Percentiles rank a stretch among this genome's conserved stretches.
Evolutionary conservation across 352 stramenopile genomes (phyloP).

Genomic region (Plasmopara viticola): DNA sequence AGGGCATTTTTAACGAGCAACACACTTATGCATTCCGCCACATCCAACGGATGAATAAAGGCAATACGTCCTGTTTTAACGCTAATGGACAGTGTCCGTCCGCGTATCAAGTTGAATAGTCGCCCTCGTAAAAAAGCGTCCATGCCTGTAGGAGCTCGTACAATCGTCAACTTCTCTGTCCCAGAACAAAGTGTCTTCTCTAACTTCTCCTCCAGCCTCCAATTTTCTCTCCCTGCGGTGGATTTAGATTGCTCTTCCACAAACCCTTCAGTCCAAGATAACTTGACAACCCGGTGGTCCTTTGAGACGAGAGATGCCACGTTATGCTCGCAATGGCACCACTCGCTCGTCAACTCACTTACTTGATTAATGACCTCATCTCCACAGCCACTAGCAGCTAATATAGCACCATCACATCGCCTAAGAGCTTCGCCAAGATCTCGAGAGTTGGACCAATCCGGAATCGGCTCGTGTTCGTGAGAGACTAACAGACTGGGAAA

Average conservation of each 20-base stretch:
- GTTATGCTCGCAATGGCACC: constrained; percentile 23
- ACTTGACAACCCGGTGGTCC: constrained; percentile 37
- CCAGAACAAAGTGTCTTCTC: constrained; percentile 8
- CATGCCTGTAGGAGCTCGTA: constrained; percentile 50
- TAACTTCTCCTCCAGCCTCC: constrained; percentile 38
- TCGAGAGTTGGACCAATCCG: constrained; percentile 35
- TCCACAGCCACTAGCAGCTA: constrained; percentile 24
- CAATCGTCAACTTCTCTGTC: constrained; percentile 21
- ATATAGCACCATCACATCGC: constrained; percentile 38
- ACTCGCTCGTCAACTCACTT: constrained; percentile 12
- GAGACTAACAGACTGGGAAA: constrained; percentile 28
- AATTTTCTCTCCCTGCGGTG: constrained; percentile 37
- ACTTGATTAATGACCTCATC: constrained; percentile 19
- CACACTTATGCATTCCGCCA: constrained; percentile 37
- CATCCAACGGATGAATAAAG: constrained; percentile 56
- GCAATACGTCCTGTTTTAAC: constrained; percentile 50
- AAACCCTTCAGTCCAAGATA: constrained; percentile 47
- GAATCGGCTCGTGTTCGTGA: constrained; percentile 20
- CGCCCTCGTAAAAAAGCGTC: constrained; percentile 47
- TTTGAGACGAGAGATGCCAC: constrained; percentile 17
- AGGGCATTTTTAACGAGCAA: constrained; percentile 6
- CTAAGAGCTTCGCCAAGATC: constrained; percentile 41
- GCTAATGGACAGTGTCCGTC: constrained; percentile 54
- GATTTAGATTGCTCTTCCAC: constrained; percentile 28
- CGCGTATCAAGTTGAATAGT: constrained; percentile 52